phyloP scores from a whole-genome alignment of 257 asterid genomes.

The Solanum etuberosum region DNA sequence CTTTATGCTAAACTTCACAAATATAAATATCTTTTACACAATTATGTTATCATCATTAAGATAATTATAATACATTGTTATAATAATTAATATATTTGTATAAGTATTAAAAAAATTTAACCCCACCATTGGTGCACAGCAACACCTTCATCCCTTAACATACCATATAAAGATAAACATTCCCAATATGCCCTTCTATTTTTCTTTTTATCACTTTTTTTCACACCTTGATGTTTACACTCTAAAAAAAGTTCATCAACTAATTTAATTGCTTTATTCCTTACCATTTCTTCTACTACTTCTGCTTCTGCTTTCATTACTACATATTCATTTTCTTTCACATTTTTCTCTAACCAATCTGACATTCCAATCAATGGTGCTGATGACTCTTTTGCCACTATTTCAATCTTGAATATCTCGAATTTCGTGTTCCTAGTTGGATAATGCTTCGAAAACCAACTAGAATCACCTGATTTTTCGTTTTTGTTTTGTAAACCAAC shows the following conservation, averaged over 20 bases:
- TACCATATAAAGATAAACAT: slow-evolving; percentile 69
- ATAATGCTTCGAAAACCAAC: slow-evolving; percentile 38
- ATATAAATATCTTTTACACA: not conserved
- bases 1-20: not conserved
- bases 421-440: slow-evolving; percentile 30
- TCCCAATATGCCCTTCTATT: slow-evolving; percentile 78
- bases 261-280: slow-evolving; percentile 31
- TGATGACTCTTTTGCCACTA: slow-evolving; percentile 6
- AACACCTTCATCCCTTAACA: slow-evolving; percentile 64
- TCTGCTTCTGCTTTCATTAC: slow-evolving; percentile 87
- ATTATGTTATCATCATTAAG: not conserved
- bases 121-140: slow-evolving; percentile 95
- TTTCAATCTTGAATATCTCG: slow-evolving; percentile 26
- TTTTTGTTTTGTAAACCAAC: not conserved
- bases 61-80: not conserved
- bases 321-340: slow-evolving; percentile 51
- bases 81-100: not conserved
- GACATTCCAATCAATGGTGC: slow-evolving; percentile 25
- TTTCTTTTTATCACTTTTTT: slow-evolving; percentile 11
- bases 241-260: slow-evolving; percentile 75
- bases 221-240: slow-evolving; percentile 50
- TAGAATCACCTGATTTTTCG: slow-evolving; percentile 11
- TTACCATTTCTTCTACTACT: slow-evolving; percentile 61
- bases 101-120: slow-evolving; percentile 11
- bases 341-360: slow-evolving; percentile 39